These are phyloP conservation scores for Solanum etuberosum DNA, from an alignment of 257 asterid genomes.

Conservation along the genomic window DNA sequence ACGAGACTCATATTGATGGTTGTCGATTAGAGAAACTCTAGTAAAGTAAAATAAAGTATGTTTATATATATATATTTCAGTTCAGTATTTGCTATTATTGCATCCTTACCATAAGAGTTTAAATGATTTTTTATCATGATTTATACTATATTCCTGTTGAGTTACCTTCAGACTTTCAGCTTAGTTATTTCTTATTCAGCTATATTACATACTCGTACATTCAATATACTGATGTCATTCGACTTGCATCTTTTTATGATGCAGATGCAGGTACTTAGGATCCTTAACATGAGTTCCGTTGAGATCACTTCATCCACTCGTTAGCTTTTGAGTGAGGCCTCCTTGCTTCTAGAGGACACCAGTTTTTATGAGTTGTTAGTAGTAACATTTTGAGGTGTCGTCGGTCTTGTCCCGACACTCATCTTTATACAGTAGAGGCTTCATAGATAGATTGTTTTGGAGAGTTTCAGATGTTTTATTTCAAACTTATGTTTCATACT, in stretches of 20 bases:
- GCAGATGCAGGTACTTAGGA: background rate
- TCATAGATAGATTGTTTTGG: too few species aligned
- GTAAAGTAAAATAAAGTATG: background rate
- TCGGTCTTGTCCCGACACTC: too few species aligned
- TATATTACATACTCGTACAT: background rate
- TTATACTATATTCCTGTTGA: background rate
- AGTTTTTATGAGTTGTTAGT: too few species aligned
- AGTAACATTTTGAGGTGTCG: too few species aligned
- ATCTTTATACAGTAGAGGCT: too few species aligned
- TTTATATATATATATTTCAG: too few species aligned
- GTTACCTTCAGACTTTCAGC: background rate
- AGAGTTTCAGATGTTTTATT: too few species aligned
- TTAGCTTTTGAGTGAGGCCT: too few species aligned
- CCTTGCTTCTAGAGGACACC: too few species aligned
- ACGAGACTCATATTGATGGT: background rate
- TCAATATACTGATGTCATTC: background rate
- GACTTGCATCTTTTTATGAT: background rate
- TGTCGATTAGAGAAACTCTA: background rate
- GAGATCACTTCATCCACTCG: background rate
- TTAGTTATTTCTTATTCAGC: background rate
- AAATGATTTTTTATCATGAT: background rate
- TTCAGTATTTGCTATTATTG: background rate
- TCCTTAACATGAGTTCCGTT: background rate
- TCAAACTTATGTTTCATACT: too few species aligned
- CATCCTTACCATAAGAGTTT: background rate